These are phyloP conservation scores for Ophiostoma perfectum DNA, from an alignment of 2,329 filamentous ascomycete genomes.

Conservation along the genomic window DNA sequence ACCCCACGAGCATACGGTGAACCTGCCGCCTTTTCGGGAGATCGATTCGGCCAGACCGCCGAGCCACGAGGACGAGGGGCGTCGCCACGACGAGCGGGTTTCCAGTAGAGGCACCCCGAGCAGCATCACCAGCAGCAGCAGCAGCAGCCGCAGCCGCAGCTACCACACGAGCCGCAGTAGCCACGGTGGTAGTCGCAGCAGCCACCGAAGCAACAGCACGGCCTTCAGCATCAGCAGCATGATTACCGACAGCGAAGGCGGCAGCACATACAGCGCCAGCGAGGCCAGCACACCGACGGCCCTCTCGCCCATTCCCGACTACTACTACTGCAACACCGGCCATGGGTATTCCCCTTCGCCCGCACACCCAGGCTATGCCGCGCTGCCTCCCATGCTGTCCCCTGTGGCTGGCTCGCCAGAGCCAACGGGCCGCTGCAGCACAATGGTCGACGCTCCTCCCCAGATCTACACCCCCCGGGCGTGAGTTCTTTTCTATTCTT, in stretches of 20 bases:
- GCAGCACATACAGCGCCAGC: constrained; percentile 17
- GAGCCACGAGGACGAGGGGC: constrained; percentile 20
- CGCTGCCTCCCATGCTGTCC: neutral
- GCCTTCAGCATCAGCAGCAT: constrained; percentile 20
- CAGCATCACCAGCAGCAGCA: neutral
- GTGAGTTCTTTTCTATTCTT: neutral
- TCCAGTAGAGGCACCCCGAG: constrained; percentile 5
- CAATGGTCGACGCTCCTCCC: neutral
- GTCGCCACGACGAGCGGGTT: constrained; percentile 16
- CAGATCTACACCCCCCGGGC: neutral
- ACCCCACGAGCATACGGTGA: constrained; percentile 18
- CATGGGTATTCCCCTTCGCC: constrained; percentile 12
- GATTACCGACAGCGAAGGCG: constrained; percentile 19
- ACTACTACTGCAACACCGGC: constrained; percentile 15
- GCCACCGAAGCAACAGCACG: constrained; percentile 14
- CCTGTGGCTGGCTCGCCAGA: neutral
- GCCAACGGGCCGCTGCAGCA: neutral
- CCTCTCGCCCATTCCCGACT: constrained; percentile 17
- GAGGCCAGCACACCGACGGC: constrained; percentile 17
- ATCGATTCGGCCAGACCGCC: constrained; percentile 21
- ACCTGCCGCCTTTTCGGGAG: constrained; percentile 24
- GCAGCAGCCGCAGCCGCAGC: neutral
- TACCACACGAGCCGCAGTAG: too few relatives aligned
- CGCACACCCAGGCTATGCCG: neutral
- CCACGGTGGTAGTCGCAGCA: neutral